Conservation (phyloP, 2,329 filamentous ascomycete genomes). For the Exophiala sideris region DNA sequence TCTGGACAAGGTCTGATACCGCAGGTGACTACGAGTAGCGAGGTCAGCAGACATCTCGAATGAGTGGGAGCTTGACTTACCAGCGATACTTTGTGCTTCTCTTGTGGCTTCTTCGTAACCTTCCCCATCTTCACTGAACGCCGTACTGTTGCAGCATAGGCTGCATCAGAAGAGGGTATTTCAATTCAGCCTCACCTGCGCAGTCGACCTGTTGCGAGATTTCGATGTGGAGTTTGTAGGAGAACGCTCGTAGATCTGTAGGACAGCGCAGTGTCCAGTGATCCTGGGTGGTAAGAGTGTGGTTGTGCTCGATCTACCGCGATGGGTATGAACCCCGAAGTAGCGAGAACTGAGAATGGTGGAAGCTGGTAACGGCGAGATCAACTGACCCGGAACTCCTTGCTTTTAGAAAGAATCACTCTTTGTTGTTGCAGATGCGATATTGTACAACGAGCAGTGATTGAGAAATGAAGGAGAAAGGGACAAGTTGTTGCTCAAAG, state of each 20-base stretch:
- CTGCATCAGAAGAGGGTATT: conserved; percentile 19
- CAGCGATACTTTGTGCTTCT: conserved; percentile 51
- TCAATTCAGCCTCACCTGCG: conserved; percentile 12
- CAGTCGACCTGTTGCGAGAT: not conserved
- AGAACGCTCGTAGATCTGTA: not conserved
- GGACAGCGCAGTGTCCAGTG: not conserved
- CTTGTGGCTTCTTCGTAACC: conserved; percentile 52
- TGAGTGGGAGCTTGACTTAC: conserved; percentile 36
- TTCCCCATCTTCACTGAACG: conserved; percentile 43
- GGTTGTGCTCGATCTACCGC: not conserved
- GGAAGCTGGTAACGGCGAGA: not conserved
- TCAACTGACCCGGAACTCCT: conserved; percentile 4
- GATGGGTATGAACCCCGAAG: not conserved
- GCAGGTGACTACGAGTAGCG: conserved; percentile 68
- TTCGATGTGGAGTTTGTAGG: not conserved
- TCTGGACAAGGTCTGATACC: conserved; percentile 74
- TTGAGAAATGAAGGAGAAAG: conserved; percentile 3
- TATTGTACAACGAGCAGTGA: conserved; percentile 10
- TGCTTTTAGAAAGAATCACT: not conserved
- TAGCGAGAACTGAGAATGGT: not conserved
- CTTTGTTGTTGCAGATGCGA: conserved; percentile 1
- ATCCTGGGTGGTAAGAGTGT: not conserved
- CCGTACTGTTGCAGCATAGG: conserved; percentile 21
- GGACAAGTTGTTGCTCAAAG: conserved; percentile 1
- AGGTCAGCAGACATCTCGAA: conserved; percentile 28